phyloP scores from a whole-genome alignment of 73 alveolate species.

The Paramecium primaurelia region DNA sequence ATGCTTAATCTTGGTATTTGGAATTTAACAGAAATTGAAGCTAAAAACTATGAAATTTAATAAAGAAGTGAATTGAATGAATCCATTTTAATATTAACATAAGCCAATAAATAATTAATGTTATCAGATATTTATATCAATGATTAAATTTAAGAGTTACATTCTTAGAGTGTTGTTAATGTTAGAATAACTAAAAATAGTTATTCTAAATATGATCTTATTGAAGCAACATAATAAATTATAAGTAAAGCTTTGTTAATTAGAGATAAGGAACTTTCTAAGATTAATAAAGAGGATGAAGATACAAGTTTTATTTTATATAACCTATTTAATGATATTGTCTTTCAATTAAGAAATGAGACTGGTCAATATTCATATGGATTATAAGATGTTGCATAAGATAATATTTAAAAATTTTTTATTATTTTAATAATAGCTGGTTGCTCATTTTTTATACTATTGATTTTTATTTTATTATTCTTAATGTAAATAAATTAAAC shows the following conservation, averaged over 20 bases:
- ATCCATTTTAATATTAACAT: not conserved
- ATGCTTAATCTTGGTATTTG: not conserved
- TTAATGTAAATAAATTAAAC: not conserved
- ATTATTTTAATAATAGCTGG: not conserved
- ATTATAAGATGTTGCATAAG: not conserved
- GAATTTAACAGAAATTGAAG: not conserved
- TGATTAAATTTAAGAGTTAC: not conserved
- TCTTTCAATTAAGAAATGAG: not conserved
- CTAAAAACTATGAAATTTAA: not conserved
- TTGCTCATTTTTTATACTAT: not conserved
- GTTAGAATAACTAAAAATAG: not conserved
- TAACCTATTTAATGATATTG: not conserved
- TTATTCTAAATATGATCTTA: not conserved
- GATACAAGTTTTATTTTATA: not conserved
- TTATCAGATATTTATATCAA: not conserved
- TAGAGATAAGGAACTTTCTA: not conserved
- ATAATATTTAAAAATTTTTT: not conserved
- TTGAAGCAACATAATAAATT: not conserved
- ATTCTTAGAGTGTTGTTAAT: not conserved
- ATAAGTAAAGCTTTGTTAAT: not conserved
- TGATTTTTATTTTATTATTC: not conserved
- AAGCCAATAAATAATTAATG: not conserved
- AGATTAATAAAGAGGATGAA: not conserved
- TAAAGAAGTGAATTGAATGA: not conserved
- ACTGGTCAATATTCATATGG: not conserved